Percentiles rank a stretch among this genome's conserved stretches.
Conservation (phyloP, 2,329 filamentous ascomycete genomes). For the Colletotrichum falcatum region DNA sequence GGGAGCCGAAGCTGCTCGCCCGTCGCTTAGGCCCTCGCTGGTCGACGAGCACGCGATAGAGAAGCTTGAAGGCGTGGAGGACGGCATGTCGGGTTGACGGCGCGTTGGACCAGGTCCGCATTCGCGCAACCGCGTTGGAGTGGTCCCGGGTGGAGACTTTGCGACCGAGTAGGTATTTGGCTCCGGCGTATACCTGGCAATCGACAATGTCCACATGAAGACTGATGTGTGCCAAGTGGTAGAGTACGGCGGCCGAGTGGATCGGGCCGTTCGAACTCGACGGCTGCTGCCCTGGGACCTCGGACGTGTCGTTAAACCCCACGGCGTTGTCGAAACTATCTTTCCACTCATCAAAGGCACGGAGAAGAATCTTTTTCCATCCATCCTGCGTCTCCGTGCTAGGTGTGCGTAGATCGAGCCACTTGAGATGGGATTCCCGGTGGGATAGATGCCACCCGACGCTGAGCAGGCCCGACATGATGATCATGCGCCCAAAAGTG, state of each 20-base stretch:
- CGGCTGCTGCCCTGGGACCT: conserved; percentile 63
- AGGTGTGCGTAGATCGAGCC: conserved; percentile 75
- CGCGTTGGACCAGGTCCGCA: conserved; percentile 83
- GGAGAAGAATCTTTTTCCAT: conserved; percentile 82
- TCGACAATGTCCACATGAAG: conserved; percentile 91
- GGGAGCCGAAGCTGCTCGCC: conserved; percentile 38
- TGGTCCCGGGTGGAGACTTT: conserved; percentile 83
- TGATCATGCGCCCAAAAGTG: conserved; percentile 87
- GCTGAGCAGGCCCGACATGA: conserved; percentile 91
- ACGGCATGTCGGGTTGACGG: conserved; percentile 83
- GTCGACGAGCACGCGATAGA: conserved; percentile 78
- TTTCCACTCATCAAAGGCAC: conserved; percentile 90
- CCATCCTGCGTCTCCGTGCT: conserved; percentile 74
- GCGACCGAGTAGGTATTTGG: conserved; percentile 80
- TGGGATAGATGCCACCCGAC: conserved; percentile 94
- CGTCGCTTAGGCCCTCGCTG: conserved; percentile 53
- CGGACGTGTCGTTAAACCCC: conserved; percentile 50
- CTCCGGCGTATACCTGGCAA: conserved; percentile 88
- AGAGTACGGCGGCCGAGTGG: conserved; percentile 82
- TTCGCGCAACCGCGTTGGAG: conserved; percentile 76
- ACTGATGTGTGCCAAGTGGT: conserved; percentile 89
- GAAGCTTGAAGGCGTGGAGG: conserved; percentile 85
- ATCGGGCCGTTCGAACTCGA: conserved; percentile 72
- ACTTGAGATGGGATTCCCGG: conserved; percentile 85
- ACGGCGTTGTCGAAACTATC: conserved; percentile 82